phyloP scores from a whole-genome alignment of 176 grass and related monocot genomes.

The Ensete glaucum region DNA sequence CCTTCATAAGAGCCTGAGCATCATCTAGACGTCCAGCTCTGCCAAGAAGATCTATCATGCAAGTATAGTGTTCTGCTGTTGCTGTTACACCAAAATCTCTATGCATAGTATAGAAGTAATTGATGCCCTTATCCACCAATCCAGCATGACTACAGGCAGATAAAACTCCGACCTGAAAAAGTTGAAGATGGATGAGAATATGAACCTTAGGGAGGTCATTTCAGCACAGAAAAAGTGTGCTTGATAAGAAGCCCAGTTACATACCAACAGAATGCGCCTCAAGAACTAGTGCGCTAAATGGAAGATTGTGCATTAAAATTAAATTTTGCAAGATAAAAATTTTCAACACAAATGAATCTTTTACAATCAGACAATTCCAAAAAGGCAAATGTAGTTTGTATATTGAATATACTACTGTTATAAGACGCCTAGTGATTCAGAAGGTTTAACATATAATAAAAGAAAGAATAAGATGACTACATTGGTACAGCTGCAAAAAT shows the following conservation, averaged over 20 bases:
- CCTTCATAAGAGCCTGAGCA: constrained; percentile 61
- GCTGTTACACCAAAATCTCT: constrained; percentile 53
- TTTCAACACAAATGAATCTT: background rate
- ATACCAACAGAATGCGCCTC: background rate
- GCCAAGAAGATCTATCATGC: constrained; percentile 89
- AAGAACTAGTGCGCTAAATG: background rate
- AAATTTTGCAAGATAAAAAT: background rate
- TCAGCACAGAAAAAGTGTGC: background rate
- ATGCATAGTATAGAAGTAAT: constrained; percentile 76
- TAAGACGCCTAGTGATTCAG: background rate
- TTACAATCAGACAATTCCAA: background rate
- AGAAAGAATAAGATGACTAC: background rate
- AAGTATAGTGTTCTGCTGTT: constrained; percentile 83
- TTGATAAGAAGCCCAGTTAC: background rate
- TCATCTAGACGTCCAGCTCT: constrained; percentile 73
- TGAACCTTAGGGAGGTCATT: background rate
- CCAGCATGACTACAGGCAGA: constrained; percentile 87
- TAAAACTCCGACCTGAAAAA: constrained; percentile 65
- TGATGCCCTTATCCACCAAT: constrained; percentile 74
- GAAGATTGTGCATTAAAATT: background rate
- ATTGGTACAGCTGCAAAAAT: background rate
- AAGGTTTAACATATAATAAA: background rate
- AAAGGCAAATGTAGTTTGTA: background rate
- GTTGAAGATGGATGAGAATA: constrained; percentile 15
- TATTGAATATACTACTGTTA: no score